These are phyloP conservation scores for Arthrobotrys musiformis DNA, from an alignment of 2,329 filamentous ascomycete species.

Conservation along the genomic window DNA sequence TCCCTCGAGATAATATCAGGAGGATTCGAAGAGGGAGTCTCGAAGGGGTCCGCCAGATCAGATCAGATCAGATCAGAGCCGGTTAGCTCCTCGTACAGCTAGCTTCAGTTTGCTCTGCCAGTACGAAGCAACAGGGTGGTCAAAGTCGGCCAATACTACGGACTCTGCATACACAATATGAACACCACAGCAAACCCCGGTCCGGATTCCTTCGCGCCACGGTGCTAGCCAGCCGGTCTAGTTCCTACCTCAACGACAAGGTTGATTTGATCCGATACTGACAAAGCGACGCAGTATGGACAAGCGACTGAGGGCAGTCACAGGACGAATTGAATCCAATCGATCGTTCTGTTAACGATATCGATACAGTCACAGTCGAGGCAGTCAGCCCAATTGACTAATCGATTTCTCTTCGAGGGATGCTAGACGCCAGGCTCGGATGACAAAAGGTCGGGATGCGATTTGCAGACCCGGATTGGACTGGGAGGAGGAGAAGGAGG, in stretches of 20 bases:
- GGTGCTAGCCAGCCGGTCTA: slow-evolving; percentile 35
- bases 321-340: neutral
- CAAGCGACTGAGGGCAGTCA: slow-evolving; percentile 46
- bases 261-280: slow-evolving; percentile 36
- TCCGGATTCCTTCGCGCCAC: slow-evolving; percentile 48
- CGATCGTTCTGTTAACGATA: too few relatives aligned
- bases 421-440: too few relatives aligned
- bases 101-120: slow-evolving; percentile 23
- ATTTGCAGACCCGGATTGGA: slow-evolving; percentile 3
- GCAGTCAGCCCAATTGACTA: neutral
- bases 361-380: too few relatives aligned
- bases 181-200: slow-evolving; percentile 34
- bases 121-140: slow-evolving; percentile 40
- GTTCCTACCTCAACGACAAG: slow-evolving; percentile 34
- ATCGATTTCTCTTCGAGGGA: too few relatives aligned
- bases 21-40: too few relatives aligned
- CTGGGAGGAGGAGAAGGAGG: too few relatives aligned
- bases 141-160: slow-evolving; percentile 12
- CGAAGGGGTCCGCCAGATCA: neutral
- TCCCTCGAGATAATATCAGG: neutral
- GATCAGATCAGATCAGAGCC: neutral
- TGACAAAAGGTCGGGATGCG: slow-evolving; percentile 16
- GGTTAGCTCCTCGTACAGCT: neutral
- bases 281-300: slow-evolving; percentile 41
- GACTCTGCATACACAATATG: too few relatives aligned